These are phyloP conservation scores for Aethionema arabicum DNA, from an alignment of 345 rosid species.

Conservation along the genomic window DNA sequence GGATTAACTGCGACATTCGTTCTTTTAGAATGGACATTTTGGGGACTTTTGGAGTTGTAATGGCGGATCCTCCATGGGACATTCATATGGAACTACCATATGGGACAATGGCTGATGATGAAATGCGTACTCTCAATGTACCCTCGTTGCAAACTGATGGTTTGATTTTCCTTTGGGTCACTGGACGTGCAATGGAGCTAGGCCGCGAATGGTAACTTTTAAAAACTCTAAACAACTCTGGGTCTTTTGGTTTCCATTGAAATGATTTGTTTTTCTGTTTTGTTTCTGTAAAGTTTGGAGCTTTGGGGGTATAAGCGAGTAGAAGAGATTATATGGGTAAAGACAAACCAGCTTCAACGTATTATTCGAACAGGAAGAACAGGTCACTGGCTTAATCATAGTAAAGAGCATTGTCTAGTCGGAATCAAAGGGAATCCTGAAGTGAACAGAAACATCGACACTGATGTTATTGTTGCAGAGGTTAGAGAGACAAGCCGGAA, in stretches of 20 bases:
- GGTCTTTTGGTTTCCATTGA: not conserved
- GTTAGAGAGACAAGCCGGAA: conserved; percentile 98
- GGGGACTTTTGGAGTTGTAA: conserved; percentile 94
- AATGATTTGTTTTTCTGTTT: not conserved
- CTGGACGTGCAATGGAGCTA: conserved; percentile 99
- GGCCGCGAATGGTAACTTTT: conserved; percentile 87
- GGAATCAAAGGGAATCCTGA: conserved; percentile 95
- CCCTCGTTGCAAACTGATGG: conserved; percentile 99
- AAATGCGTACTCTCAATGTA: conserved; percentile 97
- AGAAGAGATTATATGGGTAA: conserved; percentile 96
- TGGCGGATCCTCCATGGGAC: conserved; percentile 99
- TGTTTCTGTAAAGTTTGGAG: conserved; percentile 55
- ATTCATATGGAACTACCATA: conserved; percentile 99
- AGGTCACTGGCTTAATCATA: conserved; percentile 99
- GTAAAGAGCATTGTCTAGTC: conserved; percentile 98
- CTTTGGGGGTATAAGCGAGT: conserved; percentile 96
- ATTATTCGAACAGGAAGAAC: conserved; percentile 98
- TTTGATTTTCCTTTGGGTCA: conserved; percentile 96
- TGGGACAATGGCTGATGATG: conserved; percentile 99
- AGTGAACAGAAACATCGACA: conserved; percentile 94
- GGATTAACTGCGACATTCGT: conserved; percentile 96
- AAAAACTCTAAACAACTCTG: not conserved
- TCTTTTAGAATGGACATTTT: conserved; percentile 90
- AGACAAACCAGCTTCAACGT: conserved; percentile 95
- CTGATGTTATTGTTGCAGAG: conserved; percentile 97